These are phyloP conservation scores for Nymphaea colorata DNA, from an alignment of 164 flowering plant genomes.

Conservation along the genomic window DNA sequence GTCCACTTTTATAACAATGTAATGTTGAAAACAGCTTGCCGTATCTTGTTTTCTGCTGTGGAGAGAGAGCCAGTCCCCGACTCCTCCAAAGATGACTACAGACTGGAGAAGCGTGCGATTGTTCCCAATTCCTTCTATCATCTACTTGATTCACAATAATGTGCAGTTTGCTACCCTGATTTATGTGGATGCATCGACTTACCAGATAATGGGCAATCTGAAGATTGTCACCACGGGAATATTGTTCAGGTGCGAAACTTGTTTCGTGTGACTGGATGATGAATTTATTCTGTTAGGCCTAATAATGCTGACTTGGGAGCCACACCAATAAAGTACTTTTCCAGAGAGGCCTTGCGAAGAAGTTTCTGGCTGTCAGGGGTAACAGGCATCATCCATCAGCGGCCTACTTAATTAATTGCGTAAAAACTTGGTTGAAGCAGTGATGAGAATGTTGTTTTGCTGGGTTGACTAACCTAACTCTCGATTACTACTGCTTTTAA, in stretches of 20 bases:
- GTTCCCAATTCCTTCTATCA: constrained; percentile 81
- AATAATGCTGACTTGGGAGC: too few relatives aligned
- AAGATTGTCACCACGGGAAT: constrained; percentile 93
- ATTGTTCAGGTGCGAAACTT: constrained; percentile 63
- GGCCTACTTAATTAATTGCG: too few relatives aligned
- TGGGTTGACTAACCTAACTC: too few relatives aligned
- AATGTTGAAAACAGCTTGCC: constrained; percentile 34
- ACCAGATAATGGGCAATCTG: constrained; percentile 95
- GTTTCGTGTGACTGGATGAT: neutral
- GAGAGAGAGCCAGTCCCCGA: constrained; percentile 44
- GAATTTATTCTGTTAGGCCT: neutral
- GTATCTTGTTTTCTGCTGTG: constrained; percentile 80
- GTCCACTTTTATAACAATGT: neutral
- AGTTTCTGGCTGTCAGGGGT: too few relatives aligned
- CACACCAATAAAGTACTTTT: too few relatives aligned
- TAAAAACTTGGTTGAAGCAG: too few relatives aligned
- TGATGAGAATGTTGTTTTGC: too few relatives aligned
- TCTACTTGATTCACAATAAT: constrained; percentile 89
- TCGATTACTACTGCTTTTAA: neutral
- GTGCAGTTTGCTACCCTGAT: constrained; percentile 92
- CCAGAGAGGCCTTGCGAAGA: too few relatives aligned
- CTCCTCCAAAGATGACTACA: constrained; percentile 73
- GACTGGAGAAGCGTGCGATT: constrained; percentile 80
- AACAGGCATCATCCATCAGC: too few relatives aligned
- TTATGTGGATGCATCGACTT: constrained; percentile 91